Evolutionary conservation across 805 yeast species (phyloP).

Genomic region (Candida odintsovae): DNA sequence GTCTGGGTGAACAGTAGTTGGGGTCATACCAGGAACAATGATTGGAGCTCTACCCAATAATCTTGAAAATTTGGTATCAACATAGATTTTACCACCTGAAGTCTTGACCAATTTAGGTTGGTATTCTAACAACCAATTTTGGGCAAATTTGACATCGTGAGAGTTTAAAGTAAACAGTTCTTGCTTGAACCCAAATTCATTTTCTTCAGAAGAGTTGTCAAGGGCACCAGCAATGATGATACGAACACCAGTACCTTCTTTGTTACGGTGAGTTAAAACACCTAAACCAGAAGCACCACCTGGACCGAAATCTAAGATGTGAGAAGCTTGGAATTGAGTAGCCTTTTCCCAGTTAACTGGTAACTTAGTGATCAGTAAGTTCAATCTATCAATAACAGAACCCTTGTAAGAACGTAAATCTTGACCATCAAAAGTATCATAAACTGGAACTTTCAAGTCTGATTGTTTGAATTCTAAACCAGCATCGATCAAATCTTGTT

Average conservation of each 20-base stretch:
- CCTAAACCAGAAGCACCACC: constrained; percentile 98
- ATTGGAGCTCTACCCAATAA: constrained; percentile 92
- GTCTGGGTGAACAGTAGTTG: constrained; percentile 91
- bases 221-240: constrained; percentile 90
- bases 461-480: constrained; percentile 49
- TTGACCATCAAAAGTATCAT: constrained; percentile 79
- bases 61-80: constrained; percentile 91
- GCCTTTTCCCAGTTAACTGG: constrained; percentile 96
- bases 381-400: constrained; percentile 61
- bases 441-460: constrained; percentile 77
- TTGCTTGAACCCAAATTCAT: constrained; percentile 90
- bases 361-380: constrained; percentile 76
- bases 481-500: constrained; percentile 56
- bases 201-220: constrained; percentile 60
- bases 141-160: constrained; percentile 66
- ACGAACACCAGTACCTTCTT: constrained; percentile 97
- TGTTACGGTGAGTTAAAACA: constrained; percentile 91
- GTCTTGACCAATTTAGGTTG: constrained; percentile 83
- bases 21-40: constrained; percentile 99
- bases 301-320: constrained; percentile 95
- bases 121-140: constrained; percentile 86
- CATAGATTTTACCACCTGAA: constrained; percentile 65
- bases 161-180: constrained; percentile 74
- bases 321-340: constrained; percentile 76
- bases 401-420: constrained; percentile 58